Evolutionary conservation across 148 eudicot genomes (phyloP).

Genomic region (Rhododendron molle): DNA sequence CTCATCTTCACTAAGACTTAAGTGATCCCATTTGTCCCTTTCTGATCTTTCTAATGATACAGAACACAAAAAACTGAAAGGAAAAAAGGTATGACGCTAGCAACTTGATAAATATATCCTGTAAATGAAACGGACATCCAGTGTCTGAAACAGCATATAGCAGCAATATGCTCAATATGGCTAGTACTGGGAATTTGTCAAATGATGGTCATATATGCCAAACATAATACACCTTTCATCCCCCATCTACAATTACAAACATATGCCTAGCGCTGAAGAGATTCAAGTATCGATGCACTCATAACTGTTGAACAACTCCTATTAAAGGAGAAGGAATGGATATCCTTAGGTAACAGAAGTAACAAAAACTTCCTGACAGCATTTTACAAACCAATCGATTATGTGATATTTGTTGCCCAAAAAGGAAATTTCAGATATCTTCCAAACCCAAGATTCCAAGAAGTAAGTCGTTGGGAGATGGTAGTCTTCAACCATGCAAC

Average conservation of each 20-base stretch:
- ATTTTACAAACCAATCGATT: background rate
- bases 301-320: background rate
- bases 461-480: background rate
- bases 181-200: background rate
- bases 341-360: background rate
- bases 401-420: background rate
- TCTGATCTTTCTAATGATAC: background rate
- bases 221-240: background rate
- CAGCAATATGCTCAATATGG: background rate
- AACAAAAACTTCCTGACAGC: background rate
- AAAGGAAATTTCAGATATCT: background rate
- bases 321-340: background rate
- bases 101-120: background rate
- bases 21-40: background rate
- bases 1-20: background rate
- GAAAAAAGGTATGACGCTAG: background rate
- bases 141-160: background rate
- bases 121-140: background rate
- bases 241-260: background rate
- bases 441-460: background rate
- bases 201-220: background rate
- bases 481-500: background rate
- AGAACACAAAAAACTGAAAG: background rate
- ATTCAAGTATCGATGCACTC: background rate
- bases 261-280: background rate